phyloP scores from a whole-genome alignment of 345 rosid species.

The Lepidium africanum region DNA sequence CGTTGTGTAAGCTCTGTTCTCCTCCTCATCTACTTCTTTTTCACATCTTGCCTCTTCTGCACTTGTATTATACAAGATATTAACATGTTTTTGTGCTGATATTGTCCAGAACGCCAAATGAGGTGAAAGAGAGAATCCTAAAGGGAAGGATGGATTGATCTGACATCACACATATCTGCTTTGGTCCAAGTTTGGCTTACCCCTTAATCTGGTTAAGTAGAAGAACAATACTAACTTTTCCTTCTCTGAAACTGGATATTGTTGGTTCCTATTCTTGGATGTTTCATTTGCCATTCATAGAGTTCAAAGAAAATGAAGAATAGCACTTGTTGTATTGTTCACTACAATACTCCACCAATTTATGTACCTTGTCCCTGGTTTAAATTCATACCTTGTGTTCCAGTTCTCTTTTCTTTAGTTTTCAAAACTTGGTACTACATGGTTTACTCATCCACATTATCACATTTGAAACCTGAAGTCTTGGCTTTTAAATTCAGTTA shows the following conservation, averaged over 20 bases:
- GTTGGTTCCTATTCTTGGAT: slow-evolving; percentile 4
- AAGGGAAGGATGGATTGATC: slow-evolving; percentile 95
- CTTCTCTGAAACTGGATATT: background rate
- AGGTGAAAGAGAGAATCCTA: slow-evolving; percentile 67
- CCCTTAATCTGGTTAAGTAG: background rate
- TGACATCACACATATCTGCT: background rate
- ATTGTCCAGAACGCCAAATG: slow-evolving; percentile 69
- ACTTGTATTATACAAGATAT: background rate
- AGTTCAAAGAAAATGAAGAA: background rate
- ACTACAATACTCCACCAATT: background rate
- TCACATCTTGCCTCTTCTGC: background rate
- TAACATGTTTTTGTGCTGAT: background rate
- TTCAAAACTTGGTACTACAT: background rate
- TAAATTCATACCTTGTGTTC: background rate
- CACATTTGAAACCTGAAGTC: too few relatives aligned
- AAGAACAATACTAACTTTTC: background rate
- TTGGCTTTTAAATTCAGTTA: too few relatives aligned
- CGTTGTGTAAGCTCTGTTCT: slow-evolving; percentile 67
- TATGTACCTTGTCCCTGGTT: background rate
- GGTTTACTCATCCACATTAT: too few relatives aligned
- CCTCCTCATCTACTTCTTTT: background rate
- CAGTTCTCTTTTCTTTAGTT: background rate
- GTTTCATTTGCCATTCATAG: background rate
- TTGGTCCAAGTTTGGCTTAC: background rate
- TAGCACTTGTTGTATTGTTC: background rate